Base-by-base conservation (phyloP, 257 asterid species). In the Ilex aquifolium region DNA sequence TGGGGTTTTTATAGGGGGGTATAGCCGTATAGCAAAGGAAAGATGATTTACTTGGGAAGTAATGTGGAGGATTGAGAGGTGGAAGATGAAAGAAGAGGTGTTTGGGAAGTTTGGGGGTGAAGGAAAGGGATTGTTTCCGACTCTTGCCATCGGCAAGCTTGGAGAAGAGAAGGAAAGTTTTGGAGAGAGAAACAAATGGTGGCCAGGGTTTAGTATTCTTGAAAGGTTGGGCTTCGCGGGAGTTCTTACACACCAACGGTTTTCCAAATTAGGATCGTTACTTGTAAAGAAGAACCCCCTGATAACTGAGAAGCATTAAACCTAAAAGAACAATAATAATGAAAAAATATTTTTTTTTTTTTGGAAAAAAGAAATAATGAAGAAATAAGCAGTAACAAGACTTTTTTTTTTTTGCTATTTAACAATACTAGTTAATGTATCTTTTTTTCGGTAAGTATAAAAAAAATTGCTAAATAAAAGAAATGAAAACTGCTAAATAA, bases 151-250 rank as follows among this genome's bases (percentile, higher is more conserved):
- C 2, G 29, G 11, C n/a, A 10, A 46, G 4, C 52, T 46, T 46
- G 10, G 15, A 2, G n/a, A 46, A 40, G 65, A 49, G 32, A 15
- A 27, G 42, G 56, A 56, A 67, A 67, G 72, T 69, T 67, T 31
- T 40, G 61, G 61, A 65, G 29, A 30, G 46, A 12, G 40, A 52
- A 8, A 49, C 13, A 57, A 63, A 31, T 36, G 40, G 54, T 44
- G 56, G 63, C 21, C 1, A 63, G 62, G 83, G 79, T 66, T 84
- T 80, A 85, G 88, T 84, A 84, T 88, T 80, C 91, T 89, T 84
- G 11, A 31, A 13, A 58, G 53, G 70, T 68, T 65, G 88, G 87
- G 73, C 74, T 79, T 66, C 78, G 95, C 90, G 88, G 92, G 94
- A 79, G 74, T 76, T 80, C 72, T 65, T 70, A 67, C 61, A 49